Base-by-base conservation (phyloP, 371 early-diverging fungal species). In the Mucor irregularis region DNA sequence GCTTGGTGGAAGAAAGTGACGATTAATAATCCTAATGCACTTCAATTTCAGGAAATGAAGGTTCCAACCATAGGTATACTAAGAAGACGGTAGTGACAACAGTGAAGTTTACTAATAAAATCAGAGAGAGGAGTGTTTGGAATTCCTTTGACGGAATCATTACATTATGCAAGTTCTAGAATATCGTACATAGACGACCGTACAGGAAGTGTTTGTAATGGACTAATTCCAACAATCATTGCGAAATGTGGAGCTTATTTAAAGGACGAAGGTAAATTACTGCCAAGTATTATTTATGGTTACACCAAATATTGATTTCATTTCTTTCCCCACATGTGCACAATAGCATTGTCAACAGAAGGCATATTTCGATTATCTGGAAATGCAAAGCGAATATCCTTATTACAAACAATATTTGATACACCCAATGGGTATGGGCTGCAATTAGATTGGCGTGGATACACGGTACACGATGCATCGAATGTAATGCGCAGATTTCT, bases 331-430 rank as follows among this genome's bases (percentile, higher is more conserved):
- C n/a, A n/a, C n/a, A n/a, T n/a, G n/a, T n/a, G n/a, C n/a, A n/a
- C n/a, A n/a, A n/a, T n/a, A 76, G 74, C 67, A 28, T 50, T 71
- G 21, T 48, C 45, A 21, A 62, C 73, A 45, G 79, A 60, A 69
- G 87, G 87, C 9, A 78, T 87, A 34, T 87, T 87, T 65, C 81
- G 87, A 19, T 62, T 87, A 26, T 80, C 80, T 34, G 87, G 87
- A 24, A 84, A 82, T 53, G 73, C 80, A n/a, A 84, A 84, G 40
- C 67, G 87, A 28, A 80, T 87, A 43, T 59, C 74, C 11, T 70
- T 70, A 44, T 59, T 87, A 29, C 87, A 85, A 57, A 40, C 68
- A 7, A 48, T 83, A 25, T 87, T 87, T 57, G 82, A 85, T 52
- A 68, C 75, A 6, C 70, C 79, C 25, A 21, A 42, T 16, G 72